A percentile compares a stretch with the other conserved stretches of the same genome.
phyloP scores from a whole-genome alignment of 169 alveolate genomes.

The Plasmodium cynomolgi region DNA sequence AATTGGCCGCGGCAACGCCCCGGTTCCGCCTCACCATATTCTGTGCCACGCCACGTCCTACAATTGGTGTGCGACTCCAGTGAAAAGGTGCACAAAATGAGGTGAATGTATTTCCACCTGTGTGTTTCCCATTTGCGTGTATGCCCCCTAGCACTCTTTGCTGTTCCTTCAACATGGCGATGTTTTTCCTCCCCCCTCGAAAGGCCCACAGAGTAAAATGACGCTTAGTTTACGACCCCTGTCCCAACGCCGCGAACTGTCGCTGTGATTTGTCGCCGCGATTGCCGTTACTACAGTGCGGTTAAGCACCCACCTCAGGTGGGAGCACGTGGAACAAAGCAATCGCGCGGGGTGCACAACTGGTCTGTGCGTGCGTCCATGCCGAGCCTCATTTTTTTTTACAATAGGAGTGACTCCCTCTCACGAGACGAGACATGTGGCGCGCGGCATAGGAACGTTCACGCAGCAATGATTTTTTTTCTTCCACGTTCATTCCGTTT shows the following conservation, averaged over 20 bases:
- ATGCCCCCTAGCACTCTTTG: not conserved
- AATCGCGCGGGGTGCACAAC: conserved; percentile 1
- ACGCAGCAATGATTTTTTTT: not conserved
- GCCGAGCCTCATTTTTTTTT: not conserved
- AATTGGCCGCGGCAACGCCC: not conserved
- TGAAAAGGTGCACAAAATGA: not conserved
- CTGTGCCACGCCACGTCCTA: not conserved
- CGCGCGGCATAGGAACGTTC: not conserved
- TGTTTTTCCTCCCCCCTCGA: not conserved
- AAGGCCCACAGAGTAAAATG: not conserved
- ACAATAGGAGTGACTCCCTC: not conserved
- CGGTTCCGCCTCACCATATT: not conserved
- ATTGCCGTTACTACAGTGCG: not conserved
- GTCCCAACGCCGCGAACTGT: not conserved
- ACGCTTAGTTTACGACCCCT: not conserved
- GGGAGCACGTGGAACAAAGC: not conserved
- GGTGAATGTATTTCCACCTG: not conserved
- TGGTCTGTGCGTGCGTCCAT: not conserved
- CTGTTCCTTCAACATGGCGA: not conserved
- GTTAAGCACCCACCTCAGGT: not conserved
- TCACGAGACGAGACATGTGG: not conserved
- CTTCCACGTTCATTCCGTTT: not conserved
- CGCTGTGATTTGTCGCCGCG: not conserved
- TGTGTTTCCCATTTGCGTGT: not conserved
- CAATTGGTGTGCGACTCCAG: not conserved